These are phyloP conservation scores for Heteromeles arbutifolia DNA, from an alignment of 306 rosid species.

Conservation along the genomic window DNA sequence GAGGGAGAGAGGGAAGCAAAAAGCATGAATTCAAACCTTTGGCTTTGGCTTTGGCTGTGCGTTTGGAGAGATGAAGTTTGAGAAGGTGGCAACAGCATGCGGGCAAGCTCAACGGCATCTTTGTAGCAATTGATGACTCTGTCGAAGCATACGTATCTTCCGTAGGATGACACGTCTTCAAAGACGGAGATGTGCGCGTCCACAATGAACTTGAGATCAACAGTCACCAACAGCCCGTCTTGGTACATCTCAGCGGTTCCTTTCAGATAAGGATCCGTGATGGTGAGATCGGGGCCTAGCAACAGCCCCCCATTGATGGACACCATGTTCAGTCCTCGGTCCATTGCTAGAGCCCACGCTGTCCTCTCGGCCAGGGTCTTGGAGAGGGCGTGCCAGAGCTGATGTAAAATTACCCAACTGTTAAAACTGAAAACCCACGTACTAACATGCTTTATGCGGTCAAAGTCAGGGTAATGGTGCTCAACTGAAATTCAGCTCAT, in stretches of 20 bases:
- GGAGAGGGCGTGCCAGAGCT: slow-evolving; percentile 37
- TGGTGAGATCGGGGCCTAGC: slow-evolving; percentile 20
- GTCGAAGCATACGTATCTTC: slow-evolving; percentile 33
- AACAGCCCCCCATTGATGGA: slow-evolving; percentile 27
- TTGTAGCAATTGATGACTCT: slow-evolving; percentile 14
- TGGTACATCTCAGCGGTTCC: slow-evolving; percentile 40
- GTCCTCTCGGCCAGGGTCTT: slow-evolving; percentile 29
- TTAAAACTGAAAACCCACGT: no score
- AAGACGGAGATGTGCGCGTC: slow-evolving; percentile 28
- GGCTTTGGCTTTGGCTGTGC: not conserved
- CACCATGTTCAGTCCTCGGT: slow-evolving; percentile 34
- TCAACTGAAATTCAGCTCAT: no score
- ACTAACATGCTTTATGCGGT: no score
- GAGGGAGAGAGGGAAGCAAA: not conserved
- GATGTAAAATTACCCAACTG: not conserved
- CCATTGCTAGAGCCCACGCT: slow-evolving; percentile 36
- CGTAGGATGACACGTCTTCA: slow-evolving; percentile 29
- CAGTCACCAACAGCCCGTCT: slow-evolving; percentile 30
- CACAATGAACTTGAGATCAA: slow-evolving; percentile 22
- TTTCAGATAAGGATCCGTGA: slow-evolving; percentile 25
- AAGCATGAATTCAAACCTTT: not conserved
- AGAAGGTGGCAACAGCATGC: slow-evolving; percentile 17
- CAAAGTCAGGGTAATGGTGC: no score
- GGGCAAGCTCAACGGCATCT: slow-evolving; percentile 24
- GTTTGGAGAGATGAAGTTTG: not conserved